phyloP scores from a whole-genome alignment of 73 alveolate genomes.

The Uronychia setigera region DNA sequence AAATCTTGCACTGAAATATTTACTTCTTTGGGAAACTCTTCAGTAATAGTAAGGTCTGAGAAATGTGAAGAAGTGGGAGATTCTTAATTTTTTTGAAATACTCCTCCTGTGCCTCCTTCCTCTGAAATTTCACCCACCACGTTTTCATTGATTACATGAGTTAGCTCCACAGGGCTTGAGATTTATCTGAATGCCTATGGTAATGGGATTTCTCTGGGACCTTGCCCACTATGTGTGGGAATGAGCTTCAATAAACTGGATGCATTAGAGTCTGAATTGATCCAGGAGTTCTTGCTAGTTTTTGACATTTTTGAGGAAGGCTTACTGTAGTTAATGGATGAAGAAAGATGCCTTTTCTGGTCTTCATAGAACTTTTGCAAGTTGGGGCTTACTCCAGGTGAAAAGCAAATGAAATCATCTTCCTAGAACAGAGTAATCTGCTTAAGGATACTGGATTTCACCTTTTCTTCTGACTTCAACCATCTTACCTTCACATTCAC shows the following conservation, averaged over 20 bases:
- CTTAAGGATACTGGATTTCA: background rate
- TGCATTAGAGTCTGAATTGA: too few species aligned
- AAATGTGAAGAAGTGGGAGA: background rate
- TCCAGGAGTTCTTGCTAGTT: background rate
- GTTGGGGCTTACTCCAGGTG: background rate
- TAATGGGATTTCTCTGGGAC: too few species aligned
- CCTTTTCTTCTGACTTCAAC: background rate
- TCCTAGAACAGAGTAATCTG: background rate
- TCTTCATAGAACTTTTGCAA: background rate
- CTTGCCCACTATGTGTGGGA: too few species aligned
- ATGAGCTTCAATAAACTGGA: too few species aligned
- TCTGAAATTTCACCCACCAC: background rate
- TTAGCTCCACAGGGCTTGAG: too few species aligned
- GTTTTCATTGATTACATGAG: background rate
- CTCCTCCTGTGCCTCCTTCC: constrained; percentile 1
- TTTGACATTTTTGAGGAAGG: background rate
- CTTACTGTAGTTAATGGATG: background rate
- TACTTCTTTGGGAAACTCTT: background rate
- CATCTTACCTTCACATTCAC: background rate
- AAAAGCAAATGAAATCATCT: background rate
- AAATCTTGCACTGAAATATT: too few species aligned
- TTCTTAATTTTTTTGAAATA: too few species aligned
- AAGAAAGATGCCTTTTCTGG: background rate
- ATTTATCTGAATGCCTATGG: too few species aligned
- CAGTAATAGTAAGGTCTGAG: background rate